Conservation (phyloP, 495 filamentous ascomycete species). For the Podospora anserina region DNA sequence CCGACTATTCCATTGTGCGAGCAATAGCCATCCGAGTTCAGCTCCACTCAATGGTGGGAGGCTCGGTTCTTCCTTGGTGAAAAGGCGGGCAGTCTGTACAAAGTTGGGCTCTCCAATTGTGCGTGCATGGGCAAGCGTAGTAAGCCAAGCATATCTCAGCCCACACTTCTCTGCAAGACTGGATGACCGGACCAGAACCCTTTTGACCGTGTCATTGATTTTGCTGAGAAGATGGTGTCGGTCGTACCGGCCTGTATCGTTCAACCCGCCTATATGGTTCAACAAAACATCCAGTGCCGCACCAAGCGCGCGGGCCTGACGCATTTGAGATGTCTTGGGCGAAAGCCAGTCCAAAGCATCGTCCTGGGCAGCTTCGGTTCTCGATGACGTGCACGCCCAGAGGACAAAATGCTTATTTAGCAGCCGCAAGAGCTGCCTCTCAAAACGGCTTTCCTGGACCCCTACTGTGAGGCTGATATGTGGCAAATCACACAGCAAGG, state of each 20-base stretch:
- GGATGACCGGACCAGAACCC: neutral
- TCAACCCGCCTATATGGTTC: too few species aligned
- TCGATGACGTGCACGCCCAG: neutral
- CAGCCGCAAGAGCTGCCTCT: neutral
- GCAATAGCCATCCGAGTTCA: slow-evolving; percentile 28
- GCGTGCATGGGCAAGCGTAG: slow-evolving; percentile 28
- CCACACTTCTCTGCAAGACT: neutral
- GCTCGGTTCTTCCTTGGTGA: slow-evolving; percentile 9
- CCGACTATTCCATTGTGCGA: slow-evolving; percentile 32
- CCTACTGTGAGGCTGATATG: neutral
- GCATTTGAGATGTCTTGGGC: neutral
- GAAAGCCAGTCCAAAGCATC: neutral
- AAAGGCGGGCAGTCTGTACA: slow-evolving; percentile 13
- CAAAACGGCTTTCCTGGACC: neutral
- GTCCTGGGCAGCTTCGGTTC: neutral
- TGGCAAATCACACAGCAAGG: neutral
- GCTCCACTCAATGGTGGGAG: slow-evolving; percentile 12
- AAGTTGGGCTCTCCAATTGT: slow-evolving; percentile 19
- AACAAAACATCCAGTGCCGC: neutral
- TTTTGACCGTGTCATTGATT: neutral
- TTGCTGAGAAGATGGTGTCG: neutral
- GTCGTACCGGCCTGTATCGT: neutral
- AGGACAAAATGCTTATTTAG: neutral
- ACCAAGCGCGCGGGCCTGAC: neutral
- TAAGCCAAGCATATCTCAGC: slow-evolving; percentile 30